Conservation (phyloP, 2,329 filamentous ascomycete genomes). For the Lachnellula willkommii region DNA sequence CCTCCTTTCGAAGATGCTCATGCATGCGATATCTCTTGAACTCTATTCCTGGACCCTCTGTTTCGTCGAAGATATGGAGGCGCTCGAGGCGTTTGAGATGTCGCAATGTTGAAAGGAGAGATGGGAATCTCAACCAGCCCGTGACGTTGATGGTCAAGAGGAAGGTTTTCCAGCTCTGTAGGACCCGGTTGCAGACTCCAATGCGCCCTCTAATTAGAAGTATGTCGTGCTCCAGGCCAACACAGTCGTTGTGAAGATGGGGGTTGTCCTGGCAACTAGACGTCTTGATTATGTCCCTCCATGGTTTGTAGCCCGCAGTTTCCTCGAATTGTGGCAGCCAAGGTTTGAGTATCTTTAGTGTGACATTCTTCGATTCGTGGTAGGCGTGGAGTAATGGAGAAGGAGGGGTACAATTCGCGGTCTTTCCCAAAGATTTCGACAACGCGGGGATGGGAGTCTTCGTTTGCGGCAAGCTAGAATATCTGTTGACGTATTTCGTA, state of each 20-base stretch:
- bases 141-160: not conserved
- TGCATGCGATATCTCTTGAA: not conserved
- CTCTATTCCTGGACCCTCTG: not conserved
- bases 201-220: not conserved
- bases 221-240: slow-evolving; percentile 6
- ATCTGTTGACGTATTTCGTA: slow-evolving; percentile 17
- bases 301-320: not conserved
- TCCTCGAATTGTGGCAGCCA: slow-evolving; percentile 12
- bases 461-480: slow-evolving; percentile 6
- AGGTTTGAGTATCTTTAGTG: slow-evolving; percentile 13
- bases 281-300: not conserved
- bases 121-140: not conserved
- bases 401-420: slow-evolving; percentile 9
- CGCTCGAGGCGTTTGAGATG: not conserved
- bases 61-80: not conserved
- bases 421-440: slow-evolving; percentile 11
- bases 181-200: not conserved
- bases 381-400: slow-evolving; percentile 15
- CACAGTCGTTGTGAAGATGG: slow-evolving; percentile 7
- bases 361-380: slow-evolving; percentile 10
- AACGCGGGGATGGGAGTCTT: slow-evolving; percentile 3
- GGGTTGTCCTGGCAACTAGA: not conserved
- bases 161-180: not conserved
- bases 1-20: not conserved
- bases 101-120: not conserved